Base-by-base conservation (phyloP, 371 early-diverging fungal genomes). In the Batkoa obscura region DNA sequence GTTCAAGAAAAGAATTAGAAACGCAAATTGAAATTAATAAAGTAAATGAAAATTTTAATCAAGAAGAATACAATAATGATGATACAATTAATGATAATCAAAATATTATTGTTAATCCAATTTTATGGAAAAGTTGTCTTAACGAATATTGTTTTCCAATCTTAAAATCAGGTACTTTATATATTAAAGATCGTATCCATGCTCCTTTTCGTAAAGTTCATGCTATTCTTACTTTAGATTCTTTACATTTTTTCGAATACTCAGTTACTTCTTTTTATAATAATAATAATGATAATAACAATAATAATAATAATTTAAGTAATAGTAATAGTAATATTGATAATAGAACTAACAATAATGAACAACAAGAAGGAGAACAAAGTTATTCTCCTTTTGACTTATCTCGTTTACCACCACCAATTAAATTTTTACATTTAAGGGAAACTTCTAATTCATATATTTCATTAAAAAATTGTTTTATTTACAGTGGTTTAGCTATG, bases 241-340 rank as follows among this genome's bases (percentile, higher is more conserved):
- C 55, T 12, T n/a, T 54, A 10, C 55, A 54, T 43, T 43, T 54
- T 41, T 54, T 54, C 31, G 55, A 54, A 43, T 30, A 41, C 17
- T 37, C 55, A 2, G 37, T 37, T 15, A 23, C 55, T 12, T 10
- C 55, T 8, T 54, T 42, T 33, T n/a, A 42, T 31, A 30, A 31
- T 12, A 43, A 39, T 42, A 2, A n/a, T 5, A 23, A 23, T 23
- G 23, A 23, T 23, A 23, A 23, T 23, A 23, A 23, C 23, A 23
- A 23, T 32, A 48, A 9, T 2, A n/a, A 41, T n/a, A 41, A 8
- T n/a, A 41, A 41, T n/a, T 41, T 41, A n/a, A n/a, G 41, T 41
- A 41, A 10, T 8, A 41, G 10, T 10, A 23, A 23, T 23, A 23
- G 23, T 23, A 23, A 23, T 23, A 23, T 23, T 23, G 23, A 23